Evolutionary conservation across 768 basidiomycete species (phyloP).

Genomic region (Termitomyces eurrhizus): DNA sequence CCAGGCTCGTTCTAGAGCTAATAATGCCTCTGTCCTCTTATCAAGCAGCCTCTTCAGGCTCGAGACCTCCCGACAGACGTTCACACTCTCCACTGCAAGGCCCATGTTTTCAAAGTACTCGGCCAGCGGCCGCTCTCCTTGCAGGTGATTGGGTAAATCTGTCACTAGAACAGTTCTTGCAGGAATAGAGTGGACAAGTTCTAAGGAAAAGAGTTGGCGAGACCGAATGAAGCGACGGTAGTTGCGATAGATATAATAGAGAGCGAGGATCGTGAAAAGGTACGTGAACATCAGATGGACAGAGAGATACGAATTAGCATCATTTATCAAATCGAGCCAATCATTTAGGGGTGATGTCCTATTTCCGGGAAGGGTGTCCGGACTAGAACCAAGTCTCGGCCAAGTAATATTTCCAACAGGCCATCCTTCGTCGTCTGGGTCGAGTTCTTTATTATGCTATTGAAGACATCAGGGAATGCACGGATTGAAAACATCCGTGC

Average conservation of each 20-base stretch:
- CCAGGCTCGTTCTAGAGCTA: slow-evolving; percentile 84
- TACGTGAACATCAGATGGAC: slow-evolving; percentile 93
- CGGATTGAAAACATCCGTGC: not conserved
- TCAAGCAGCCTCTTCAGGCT: slow-evolving; percentile 71
- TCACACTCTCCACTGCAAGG: slow-evolving; percentile 88
- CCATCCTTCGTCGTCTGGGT: slow-evolving; percentile 48
- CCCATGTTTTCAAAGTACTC: slow-evolving; percentile 93
- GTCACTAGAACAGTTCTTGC: slow-evolving; percentile 91
- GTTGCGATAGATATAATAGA: slow-evolving; percentile 86
- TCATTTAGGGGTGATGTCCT: slow-evolving; percentile 38
- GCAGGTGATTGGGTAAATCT: slow-evolving; percentile 78
- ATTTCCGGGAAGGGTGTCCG: slow-evolving; percentile 24
- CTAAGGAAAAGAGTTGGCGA: slow-evolving; percentile 90
- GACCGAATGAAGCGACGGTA: slow-evolving; percentile 86
- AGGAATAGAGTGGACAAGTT: slow-evolving; percentile 91
- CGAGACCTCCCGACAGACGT: slow-evolving; percentile 79
- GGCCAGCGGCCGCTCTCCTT: slow-evolving; percentile 79
- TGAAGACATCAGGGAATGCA: slow-evolving; percentile 2
- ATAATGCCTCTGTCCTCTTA: slow-evolving; percentile 72
- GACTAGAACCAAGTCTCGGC: slow-evolving; percentile 30
- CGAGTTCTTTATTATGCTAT: slow-evolving; percentile 71
- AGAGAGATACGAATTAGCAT: slow-evolving; percentile 85
- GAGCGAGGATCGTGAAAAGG: slow-evolving; percentile 82
- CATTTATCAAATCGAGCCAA: slow-evolving; percentile 88
- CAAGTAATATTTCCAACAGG: slow-evolving; percentile 41